These are phyloP conservation scores for Spathaspora girioi DNA, from an alignment of 805 yeast species.

Conservation along the genomic window DNA sequence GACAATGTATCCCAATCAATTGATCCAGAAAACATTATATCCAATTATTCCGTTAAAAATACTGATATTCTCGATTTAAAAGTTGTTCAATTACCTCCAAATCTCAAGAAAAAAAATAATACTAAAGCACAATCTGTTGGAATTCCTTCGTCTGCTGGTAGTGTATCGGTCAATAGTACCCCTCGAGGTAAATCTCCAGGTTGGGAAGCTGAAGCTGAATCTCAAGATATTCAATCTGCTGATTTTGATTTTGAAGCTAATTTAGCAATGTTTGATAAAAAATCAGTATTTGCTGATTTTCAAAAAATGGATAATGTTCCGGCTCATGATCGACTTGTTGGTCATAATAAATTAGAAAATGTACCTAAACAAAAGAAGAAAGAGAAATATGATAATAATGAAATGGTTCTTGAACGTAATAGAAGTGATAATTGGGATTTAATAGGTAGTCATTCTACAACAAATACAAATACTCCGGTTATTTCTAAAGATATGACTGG, in stretches of 20 bases:
- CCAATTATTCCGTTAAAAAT: conserved; percentile 24
- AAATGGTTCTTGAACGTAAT: conserved; percentile 59
- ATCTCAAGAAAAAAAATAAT: conserved; percentile 6
- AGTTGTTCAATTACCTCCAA: conserved; percentile 52
- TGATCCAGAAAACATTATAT: conserved; percentile 8
- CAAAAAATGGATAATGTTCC: conserved; percentile 58
- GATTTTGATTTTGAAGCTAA: conserved; percentile 88
- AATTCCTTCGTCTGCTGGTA: conserved; percentile 10
- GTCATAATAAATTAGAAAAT: conserved; percentile 57
- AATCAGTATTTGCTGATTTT: conserved; percentile 73
- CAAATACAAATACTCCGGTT: conserved; percentile 10
- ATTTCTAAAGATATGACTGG: conserved; percentile 7
- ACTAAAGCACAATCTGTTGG: background rate
- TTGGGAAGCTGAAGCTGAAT: conserved; percentile 46
- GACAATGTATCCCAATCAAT: conserved; percentile 17
- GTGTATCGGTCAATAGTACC: conserved; percentile 1
- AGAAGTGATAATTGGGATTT: conserved; percentile 53
- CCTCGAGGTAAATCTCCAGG: conserved; percentile 20
- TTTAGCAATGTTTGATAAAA: conserved; percentile 77
- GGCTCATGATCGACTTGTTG: conserved; percentile 63
- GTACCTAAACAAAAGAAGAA: conserved; percentile 20
- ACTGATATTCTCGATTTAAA: conserved; percentile 48
- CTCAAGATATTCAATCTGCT: conserved; percentile 38
- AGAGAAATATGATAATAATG: conserved; percentile 62
- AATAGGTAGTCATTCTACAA: conserved; percentile 21